Base-by-base conservation (phyloP, 371 early-diverging fungal genomes). In the Mortierella sp. region DNA sequence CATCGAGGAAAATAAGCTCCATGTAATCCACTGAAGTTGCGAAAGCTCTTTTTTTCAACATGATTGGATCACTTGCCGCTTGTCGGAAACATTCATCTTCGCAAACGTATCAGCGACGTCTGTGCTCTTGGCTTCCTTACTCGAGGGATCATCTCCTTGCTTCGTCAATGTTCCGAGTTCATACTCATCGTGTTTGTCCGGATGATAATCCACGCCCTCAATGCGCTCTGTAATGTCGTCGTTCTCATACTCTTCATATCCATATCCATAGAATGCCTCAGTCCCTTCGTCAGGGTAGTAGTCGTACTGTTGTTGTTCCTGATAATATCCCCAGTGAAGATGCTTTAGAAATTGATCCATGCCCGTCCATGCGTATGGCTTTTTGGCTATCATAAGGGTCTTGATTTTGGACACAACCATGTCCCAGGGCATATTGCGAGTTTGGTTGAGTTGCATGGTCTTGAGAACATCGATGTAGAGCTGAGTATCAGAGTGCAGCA, bases 381-480 rank as follows among this genome's bases (percentile, higher is more conserved):
- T 66, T 48, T 61, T 60, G 23, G 64, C 70, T 6, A 21, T 37
- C 17, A 70, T 54, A 11, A 69, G 41, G 4, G 65, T 30, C 43
- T 73, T 64, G 42, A 80, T 72, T 43, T 65, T 67, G 12, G 30
- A 50, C 4, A 79, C 65, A 39, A 80, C 80, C 7, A 51, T 51
- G 14, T 80, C 60, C 80, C 80, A 80, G 0, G 80, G 50, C 41
- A 78, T 56, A 27, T 80, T 80, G 53, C 80, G 63, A 23, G 70
- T 71, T 56, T 78, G 67, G 26, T 79, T 78, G 39, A 79, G 53
- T 39, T 79, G 73, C 28, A 80, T 64, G 4, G 79, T 80, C 17
- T 59, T 60, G 56, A 80, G 51, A n/a, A 80, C 56, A 6, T 73
- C 66, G 50, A 80, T 69, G 24, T 80, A 80, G 11, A 80, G 63